Percentiles rank a stretch among this genome's conserved stretches.
Evolutionary conservation across 306 rosid genomes (phyloP).

Genomic region (Citrullus mucosospermus): DNA sequence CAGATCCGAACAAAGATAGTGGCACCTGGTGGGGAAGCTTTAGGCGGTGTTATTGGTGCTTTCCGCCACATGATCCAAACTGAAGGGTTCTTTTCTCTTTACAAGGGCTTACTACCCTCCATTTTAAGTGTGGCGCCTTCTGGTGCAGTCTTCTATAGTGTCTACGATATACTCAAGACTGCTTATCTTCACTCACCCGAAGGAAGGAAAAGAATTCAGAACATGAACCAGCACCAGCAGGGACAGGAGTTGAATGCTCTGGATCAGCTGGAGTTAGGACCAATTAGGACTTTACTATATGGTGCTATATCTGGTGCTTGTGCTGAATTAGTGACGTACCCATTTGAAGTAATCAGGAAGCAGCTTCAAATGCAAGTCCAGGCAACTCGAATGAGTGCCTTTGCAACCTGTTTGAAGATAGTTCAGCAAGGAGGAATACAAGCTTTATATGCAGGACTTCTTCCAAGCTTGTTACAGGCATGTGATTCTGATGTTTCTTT

Average conservation of each 20-base stretch:
- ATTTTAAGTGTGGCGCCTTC: constrained; percentile 93
- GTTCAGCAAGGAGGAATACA: constrained; percentile 77
- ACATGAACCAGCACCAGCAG: constrained; percentile 49
- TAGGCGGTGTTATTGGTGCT: constrained; percentile 88
- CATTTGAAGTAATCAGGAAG: constrained; percentile 89
- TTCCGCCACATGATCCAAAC: constrained; percentile 72
- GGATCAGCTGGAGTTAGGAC: constrained; percentile 91
- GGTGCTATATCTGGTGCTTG: constrained; percentile 98
- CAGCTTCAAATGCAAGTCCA: constrained; percentile 85
- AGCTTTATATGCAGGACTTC: constrained; percentile 87
- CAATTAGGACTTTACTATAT: constrained; percentile 59
- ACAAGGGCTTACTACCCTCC: constrained; percentile 91
- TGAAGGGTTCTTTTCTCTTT: constrained; percentile 85
- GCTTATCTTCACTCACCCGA: constrained; percentile 78
- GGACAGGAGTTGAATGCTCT: constrained; percentile 65
- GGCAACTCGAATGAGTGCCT: constrained; percentile 60
- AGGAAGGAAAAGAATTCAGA: constrained; percentile 66
- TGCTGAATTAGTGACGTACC: constrained; percentile 90
- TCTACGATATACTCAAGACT: constrained; percentile 75
- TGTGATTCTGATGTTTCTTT: background rate
- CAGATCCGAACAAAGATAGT: constrained; percentile 90
- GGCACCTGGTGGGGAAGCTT: constrained; percentile 94
- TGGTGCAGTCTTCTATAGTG: constrained; percentile 93
- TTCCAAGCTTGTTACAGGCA: constrained; percentile 97
- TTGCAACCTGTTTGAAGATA: constrained; percentile 60